Conservation (phyloP, 345 rosid genomes). For the Salix purpurea region DNA sequence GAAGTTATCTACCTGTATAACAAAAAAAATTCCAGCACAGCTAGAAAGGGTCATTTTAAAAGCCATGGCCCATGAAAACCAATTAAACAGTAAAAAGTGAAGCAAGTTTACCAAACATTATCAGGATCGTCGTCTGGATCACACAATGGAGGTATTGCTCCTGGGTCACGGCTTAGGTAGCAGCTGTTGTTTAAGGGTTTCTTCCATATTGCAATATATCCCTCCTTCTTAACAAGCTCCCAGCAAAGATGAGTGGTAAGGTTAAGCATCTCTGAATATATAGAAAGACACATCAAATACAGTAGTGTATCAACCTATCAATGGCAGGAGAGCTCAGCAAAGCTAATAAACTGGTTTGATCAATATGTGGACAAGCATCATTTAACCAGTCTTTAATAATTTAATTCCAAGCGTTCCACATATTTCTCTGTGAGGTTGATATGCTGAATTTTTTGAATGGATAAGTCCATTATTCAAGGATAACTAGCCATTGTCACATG, state of each 20-base stretch:
- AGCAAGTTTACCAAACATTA: constrained; percentile 62
- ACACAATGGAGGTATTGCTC: constrained; percentile 67
- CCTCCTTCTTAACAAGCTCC: constrained; percentile 90
- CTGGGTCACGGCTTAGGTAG: constrained; percentile 69
- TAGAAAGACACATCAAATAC: constrained; percentile 4
- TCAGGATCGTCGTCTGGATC: constrained; percentile 76
- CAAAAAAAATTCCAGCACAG: not conserved
- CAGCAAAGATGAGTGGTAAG: constrained; percentile 89
- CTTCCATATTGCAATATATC: constrained; percentile 91
- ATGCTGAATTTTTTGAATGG: not conserved
- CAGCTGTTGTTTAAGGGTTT: constrained; percentile 78
- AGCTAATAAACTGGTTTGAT: not conserved
- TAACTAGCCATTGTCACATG: not conserved
- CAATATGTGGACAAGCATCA: not conserved
- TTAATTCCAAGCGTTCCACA: not conserved
- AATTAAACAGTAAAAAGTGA: not conserved
- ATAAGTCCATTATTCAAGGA: not conserved
- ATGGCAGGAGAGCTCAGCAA: not conserved
- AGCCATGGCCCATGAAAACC: not conserved
- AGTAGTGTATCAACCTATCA: not conserved
- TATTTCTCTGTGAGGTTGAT: not conserved
- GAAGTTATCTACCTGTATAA: not conserved
- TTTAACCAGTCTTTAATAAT: not conserved
- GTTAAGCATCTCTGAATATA: constrained; percentile 74
- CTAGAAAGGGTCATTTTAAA: not conserved